These are phyloP conservation scores for Alloteropsis semialata DNA, from an alignment of 176 grass and related monocot species.

Conservation along the genomic window DNA sequence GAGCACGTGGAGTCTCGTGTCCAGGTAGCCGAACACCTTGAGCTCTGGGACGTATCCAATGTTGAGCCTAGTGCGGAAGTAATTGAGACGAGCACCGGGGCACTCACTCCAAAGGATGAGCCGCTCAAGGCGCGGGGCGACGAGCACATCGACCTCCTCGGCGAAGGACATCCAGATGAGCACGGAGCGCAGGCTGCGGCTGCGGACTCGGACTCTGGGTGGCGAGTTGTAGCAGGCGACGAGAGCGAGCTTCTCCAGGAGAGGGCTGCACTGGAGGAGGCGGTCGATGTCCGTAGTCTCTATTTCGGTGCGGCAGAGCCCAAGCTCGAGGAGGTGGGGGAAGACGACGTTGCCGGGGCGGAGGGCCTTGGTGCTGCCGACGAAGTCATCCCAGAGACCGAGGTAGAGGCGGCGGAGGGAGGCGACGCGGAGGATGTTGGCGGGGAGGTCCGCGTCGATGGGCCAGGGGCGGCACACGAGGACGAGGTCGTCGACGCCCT, in stretches of 20 bases:
- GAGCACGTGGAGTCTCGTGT: constrained; percentile 12
- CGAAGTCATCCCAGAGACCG: constrained; percentile 18
- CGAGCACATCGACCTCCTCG: neutral
- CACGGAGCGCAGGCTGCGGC: constrained; percentile 19
- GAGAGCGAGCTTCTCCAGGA: constrained; percentile 37
- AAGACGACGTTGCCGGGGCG: neutral
- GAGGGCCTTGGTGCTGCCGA: neutral
- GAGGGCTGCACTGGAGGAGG: constrained; percentile 25
- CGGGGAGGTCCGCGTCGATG: neutral
- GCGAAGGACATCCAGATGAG: constrained; percentile 24
- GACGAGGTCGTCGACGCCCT: constrained; percentile 14
- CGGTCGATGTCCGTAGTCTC: constrained; percentile 8
- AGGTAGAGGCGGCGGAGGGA: constrained; percentile 37
- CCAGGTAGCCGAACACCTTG: constrained; percentile 31
- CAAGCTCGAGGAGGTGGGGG: constrained; percentile 26
- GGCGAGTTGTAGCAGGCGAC: neutral
- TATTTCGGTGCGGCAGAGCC: constrained; percentile 20
- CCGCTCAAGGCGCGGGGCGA: constrained; percentile 25
- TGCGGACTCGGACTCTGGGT: neutral
- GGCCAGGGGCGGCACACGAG: constrained; percentile 10
- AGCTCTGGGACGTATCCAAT: constrained; percentile 19
- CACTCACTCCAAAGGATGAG: constrained; percentile 19
- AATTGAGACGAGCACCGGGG: neutral
- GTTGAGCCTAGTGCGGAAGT: constrained; percentile 14
- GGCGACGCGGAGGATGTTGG: neutral